A percentile compares a stretch with the other conserved stretches of the same genome.
Evolutionary conservation across 2,329 filamentous ascomycete genomes (phyloP).

Genomic region (Juglanconis sp.): DNA sequence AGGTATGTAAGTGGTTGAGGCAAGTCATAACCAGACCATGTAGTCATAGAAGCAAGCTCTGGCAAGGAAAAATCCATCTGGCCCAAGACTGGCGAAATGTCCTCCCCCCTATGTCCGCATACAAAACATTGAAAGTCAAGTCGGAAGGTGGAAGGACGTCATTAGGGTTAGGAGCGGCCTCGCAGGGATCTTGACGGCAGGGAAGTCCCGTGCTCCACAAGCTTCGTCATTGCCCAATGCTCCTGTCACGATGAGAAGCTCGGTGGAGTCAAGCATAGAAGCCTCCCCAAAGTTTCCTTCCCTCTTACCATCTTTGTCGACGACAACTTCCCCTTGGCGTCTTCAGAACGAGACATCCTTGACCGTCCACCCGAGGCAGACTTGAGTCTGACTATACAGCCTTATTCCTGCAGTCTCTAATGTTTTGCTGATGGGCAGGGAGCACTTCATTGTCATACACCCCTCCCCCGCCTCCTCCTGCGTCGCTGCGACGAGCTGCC

Average conservation of each 20-base stretch:
- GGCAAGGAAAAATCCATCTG: too few species aligned
- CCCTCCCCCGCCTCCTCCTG: slow-evolving; percentile 14
- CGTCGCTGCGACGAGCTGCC: slow-evolving; percentile 4
- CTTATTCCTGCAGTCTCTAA: not conserved
- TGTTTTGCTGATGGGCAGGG: not conserved
- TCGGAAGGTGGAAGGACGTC: too few species aligned
- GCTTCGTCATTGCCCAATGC: not conserved
- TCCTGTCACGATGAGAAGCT: not conserved
- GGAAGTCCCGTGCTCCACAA: not conserved
- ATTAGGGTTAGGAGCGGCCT: not conserved
- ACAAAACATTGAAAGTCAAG: too few species aligned
- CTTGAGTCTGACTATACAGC: not conserved
- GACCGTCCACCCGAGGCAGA: not conserved
- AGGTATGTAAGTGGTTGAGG: too few species aligned
- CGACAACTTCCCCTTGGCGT: not conserved
- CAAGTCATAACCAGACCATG: too few species aligned
- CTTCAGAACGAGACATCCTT: not conserved
- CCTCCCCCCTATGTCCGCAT: too few species aligned
- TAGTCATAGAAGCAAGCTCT: too few species aligned
- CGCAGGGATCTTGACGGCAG: not conserved
- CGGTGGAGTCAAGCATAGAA: not conserved
- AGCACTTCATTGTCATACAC: not conserved
- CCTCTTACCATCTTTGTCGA: not conserved
- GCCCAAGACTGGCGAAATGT: too few species aligned
- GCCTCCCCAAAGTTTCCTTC: not conserved